Base-by-base conservation (phyloP, 352 stramenopile genomes). In the Phytophthora ohioensis region DNA sequence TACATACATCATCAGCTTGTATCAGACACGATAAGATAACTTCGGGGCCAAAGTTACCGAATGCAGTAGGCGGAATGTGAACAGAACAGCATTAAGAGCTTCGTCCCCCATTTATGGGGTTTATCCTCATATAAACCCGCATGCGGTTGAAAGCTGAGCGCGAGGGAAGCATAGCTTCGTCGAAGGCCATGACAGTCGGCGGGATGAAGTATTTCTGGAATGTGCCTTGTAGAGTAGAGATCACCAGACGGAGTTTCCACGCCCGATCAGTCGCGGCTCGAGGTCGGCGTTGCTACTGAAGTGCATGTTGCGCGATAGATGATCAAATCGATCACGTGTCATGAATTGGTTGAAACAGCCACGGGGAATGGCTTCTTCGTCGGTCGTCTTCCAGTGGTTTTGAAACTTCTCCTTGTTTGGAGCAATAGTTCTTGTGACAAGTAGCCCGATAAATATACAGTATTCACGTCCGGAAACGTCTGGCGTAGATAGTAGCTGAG, bases 251-350 rank as follows among this genome's bases (percentile, higher is more conserved):
- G 1, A 69, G n/a, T 21, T 75, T 75, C 59, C 41, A 65, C 5
- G 52, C 45, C 4, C 68, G 49, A 36, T 75, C 67, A 0, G 10
- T 43, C 1, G 30, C 43, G 3, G 56, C 61, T 12, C 30, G 31
- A 15, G 55, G n/a, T 71, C 42, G 6, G 6, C 10, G 21, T 75
- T 75, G 68, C 60, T 45, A 27, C 21, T 70, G 30, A 73, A 65
- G 39, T 73, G 46, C 13, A 74, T 35, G 13, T 39, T 53, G 5
- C 47, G 36, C 48, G 57, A 53, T 3, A 66, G 2, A 8, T 64
- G 13, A 0, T 45, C 32, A 45, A 68, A 73, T 0, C 57, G 47
- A n/a, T 72, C 55, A 8, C 55, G 30, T 5, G 27, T 38, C 49
- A 67, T 67, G 38, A 36, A 49, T 1, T 8, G 17, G 38, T 30